Evolutionary conservation across 2,329 filamentous ascomycete species (phyloP).

Genomic region (Orbilia javanica): DNA sequence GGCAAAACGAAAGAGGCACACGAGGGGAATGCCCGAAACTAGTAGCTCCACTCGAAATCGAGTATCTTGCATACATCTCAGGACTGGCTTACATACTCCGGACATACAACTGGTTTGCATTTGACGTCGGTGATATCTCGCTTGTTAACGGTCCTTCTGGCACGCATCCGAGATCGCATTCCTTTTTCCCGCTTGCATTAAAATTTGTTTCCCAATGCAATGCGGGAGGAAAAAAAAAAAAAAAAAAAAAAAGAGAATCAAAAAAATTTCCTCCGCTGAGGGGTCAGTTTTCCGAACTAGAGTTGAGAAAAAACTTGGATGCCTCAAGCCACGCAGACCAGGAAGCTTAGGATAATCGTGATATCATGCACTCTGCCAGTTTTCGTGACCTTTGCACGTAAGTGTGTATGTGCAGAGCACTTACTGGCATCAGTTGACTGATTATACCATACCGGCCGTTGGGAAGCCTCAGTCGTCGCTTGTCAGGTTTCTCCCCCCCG

Average conservation of each 20-base stretch:
- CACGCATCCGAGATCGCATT: constrained; percentile 53
- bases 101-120: background rate
- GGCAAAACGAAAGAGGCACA: constrained; percentile 15
- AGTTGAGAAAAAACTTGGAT: constrained; percentile 10
- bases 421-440: constrained; percentile 39
- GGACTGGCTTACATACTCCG: background rate
- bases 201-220: constrained; percentile 7
- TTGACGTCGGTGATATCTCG: constrained; percentile 53
- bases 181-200: constrained; percentile 42
- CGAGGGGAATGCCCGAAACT: background rate
- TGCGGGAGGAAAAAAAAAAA: background rate
- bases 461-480: background rate
- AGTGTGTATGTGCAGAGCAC: no score
- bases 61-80: constrained; percentile 42
- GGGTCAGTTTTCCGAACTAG: background rate
- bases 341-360: constrained; percentile 20
- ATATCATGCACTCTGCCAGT: constrained; percentile 41
- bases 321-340: constrained; percentile 31
- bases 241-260: constrained; percentile 3
- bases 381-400: constrained; percentile 20
- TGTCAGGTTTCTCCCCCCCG: background rate
- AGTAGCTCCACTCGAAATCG: constrained; percentile 33
- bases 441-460: background rate
- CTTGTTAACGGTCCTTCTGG: constrained; percentile 34
- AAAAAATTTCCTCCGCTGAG: constrained; percentile 7